Evolutionary conservation across 495 filamentous ascomycete genomes (phyloP), one percentile per base, ranked within the genome.

Genomic region (Penicillium pulvis): DNA sequence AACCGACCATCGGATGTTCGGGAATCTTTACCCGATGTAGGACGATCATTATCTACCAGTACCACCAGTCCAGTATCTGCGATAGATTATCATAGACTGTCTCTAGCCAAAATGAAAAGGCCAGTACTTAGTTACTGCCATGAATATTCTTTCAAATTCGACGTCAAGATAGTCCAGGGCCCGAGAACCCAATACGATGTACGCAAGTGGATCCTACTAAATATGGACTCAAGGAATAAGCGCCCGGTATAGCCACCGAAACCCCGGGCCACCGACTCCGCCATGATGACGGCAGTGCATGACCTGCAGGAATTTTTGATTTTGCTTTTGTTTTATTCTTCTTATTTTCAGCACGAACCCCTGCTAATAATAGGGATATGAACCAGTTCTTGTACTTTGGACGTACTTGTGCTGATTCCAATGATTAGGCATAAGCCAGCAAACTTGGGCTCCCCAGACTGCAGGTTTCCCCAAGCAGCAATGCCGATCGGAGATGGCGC

Each of bases 391-490:
- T 28, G 28, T 28, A 1, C 28, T 4, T 28, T 28, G 28, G 0
- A 4, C 28, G 28, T 28, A 28, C 6, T 4, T 28, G 4, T 28
- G 28, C 28, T 4, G 28, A 14, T 19, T 17, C 17, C 6, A 46
- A 46, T 20, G 8, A 46, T 46, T 24, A 46, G 43, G 43, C 43
- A 46, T 46, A 46, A 46, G 9, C 20, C 19, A 11, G 3, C 12
- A 1, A 14, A 23, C 17, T 46, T 46, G 43, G 43, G 17, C 43
- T 35, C 28, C 30, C 41, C 28, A 36, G 26, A 47, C 23, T 20
- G 56, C 55, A 65, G 52, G 59, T 47, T 31, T 33, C 55, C 44
- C 51, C 54, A 58, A 58, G 28, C 28, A 57, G 52, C 47, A 60
- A 43, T 17, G 57, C 56, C 53, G 60, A 63, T 60, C 57, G 45